Evolutionary conservation across 371 early-diverging fungal genomes (phyloP).

Genomic region (Mucor lusitanicus): DNA sequence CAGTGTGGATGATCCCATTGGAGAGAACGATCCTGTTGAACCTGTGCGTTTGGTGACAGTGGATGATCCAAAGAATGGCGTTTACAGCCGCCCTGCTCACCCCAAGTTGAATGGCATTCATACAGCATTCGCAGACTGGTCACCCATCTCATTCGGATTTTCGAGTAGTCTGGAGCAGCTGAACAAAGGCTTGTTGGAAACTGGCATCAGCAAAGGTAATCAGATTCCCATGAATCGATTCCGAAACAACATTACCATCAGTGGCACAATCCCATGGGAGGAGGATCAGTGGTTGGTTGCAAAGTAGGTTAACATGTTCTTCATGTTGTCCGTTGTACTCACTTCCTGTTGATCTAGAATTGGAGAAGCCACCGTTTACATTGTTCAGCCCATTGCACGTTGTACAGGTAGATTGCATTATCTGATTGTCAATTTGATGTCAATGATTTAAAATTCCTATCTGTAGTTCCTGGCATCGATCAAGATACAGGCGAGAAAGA

Average conservation of each 20-base stretch:
- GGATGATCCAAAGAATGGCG: slow-evolving; percentile 29
- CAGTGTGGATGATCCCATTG: slow-evolving; percentile 15
- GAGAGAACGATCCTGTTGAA: slow-evolving; percentile 5
- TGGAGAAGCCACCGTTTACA: slow-evolving; percentile 46
- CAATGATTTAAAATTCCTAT: background rate
- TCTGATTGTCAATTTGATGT: background rate
- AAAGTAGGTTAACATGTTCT: slow-evolving; percentile 22
- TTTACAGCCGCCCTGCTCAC: slow-evolving; percentile 45
- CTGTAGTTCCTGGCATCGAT: slow-evolving; percentile 43
- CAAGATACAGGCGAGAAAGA: slow-evolving; percentile 52
- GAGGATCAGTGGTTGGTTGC: slow-evolving; percentile 54
- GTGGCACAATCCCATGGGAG: slow-evolving; percentile 49
- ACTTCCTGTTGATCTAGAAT: slow-evolving; percentile 21
- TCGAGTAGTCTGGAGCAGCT: slow-evolving; percentile 32
- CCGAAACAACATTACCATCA: slow-evolving; percentile 45
- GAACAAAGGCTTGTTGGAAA: slow-evolving; percentile 33
- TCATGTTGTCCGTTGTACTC: background rate
- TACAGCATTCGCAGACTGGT: slow-evolving; percentile 45
- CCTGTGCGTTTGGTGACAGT: slow-evolving; percentile 38
- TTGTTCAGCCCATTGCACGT: slow-evolving; percentile 43
- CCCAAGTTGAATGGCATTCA: slow-evolving; percentile 39
- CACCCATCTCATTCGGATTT: slow-evolving; percentile 49
- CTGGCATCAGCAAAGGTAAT: slow-evolving; percentile 32
- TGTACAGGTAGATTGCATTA: slow-evolving; percentile 34
- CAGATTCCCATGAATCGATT: slow-evolving; percentile 44